Evolutionary conservation across 108 stramenopile species (phyloP), one percentile per base, ranked within the genome.

Genomic region (Fragilariopsis cylindrus): DNA sequence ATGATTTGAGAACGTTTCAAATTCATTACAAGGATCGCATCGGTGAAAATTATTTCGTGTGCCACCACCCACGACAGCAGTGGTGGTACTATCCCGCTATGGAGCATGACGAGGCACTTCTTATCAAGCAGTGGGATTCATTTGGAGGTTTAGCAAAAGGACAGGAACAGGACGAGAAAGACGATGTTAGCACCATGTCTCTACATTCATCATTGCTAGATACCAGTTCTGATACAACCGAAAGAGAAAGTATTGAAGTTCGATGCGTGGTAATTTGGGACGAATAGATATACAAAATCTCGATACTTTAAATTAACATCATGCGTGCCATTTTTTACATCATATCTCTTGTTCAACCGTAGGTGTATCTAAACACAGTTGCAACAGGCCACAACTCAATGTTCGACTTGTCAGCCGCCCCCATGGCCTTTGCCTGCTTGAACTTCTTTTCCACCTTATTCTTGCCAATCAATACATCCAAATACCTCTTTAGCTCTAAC

Each of bases 71-170:
- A 16, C 16, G 69, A 47, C 88, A 89, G 48, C 6, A 60, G 15
- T 89, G 88, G 88, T 80, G 48, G 49, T 89, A 81, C 55, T 89
- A 77, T 69, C 84, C 84, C 9, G 64, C 86, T 16, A 87, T 89
- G 84, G 74, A 64, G 41, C 76, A 74, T 11, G 73, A 81, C 55
- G 85, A 86, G 71, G 84, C 79, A n/a, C 45, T 85, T 58, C 19
- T 86, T 1, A 44, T 85, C 16, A 80, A 87, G 58, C 82, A 83
- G 49, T 84, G 82, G 85, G 83, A 84, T 73, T 76, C 76, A 3
- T 19, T 21, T 49, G 86, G 83, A 48, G 81, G 70, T 4, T 73
- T 77, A 70, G 83, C 81, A 9, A 30, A 30, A 30, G 30, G 30
- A 30, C 30, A 30, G 30, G 30, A 30, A 30, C 8, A 63, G 15